Conservation (phyloP, 768 basidiomycete genomes). For the Pholiota molesta region DNA sequence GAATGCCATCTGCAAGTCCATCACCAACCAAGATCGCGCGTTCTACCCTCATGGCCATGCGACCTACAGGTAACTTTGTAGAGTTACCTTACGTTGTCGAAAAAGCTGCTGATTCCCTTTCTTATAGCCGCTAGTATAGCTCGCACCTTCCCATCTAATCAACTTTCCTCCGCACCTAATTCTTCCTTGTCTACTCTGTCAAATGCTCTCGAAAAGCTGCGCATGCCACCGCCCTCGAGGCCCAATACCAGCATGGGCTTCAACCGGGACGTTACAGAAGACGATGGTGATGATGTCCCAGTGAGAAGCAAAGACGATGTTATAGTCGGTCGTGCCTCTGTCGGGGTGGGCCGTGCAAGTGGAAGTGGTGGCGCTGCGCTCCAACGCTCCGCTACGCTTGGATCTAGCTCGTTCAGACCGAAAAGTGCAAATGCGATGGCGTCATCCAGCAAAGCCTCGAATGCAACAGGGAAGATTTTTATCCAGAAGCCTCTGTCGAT, state of each 20-base stretch:
- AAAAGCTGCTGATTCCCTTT: not conserved
- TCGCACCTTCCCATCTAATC: slow-evolving; percentile 27
- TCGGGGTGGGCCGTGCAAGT: slow-evolving; percentile 17
- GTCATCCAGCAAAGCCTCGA: slow-evolving; percentile 12
- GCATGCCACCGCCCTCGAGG: slow-evolving; percentile 62
- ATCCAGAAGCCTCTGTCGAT: slow-evolving; percentile 32
- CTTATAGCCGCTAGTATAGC: slow-evolving; percentile 20
- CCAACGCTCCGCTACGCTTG: slow-evolving; percentile 27
- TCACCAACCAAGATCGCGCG: slow-evolving; percentile 38
- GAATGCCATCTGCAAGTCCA: slow-evolving; percentile 23
- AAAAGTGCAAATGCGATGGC: slow-evolving; percentile 13
- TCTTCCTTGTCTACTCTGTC: slow-evolving; percentile 68
- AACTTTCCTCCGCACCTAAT: slow-evolving; percentile 26
- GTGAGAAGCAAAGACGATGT: slow-evolving; percentile 26
- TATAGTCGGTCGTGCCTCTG: slow-evolving; percentile 19
- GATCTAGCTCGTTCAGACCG: slow-evolving; percentile 17
- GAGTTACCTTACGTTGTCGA: not conserved
- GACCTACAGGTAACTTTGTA: slow-evolving; percentile 28
- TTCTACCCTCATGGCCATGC: slow-evolving; percentile 31
- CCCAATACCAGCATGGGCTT: slow-evolving; percentile 78
- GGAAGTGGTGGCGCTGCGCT: slow-evolving; percentile 10
- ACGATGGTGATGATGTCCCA: slow-evolving; percentile 21
- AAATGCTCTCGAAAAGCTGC: slow-evolving; percentile 71
- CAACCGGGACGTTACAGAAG: slow-evolving; percentile 37
- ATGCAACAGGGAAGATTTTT: slow-evolving; percentile 16